These are phyloP conservation scores for Vaccinium macrocarpon DNA, from an alignment of 148 eudicot species.

Conservation along the genomic window DNA sequence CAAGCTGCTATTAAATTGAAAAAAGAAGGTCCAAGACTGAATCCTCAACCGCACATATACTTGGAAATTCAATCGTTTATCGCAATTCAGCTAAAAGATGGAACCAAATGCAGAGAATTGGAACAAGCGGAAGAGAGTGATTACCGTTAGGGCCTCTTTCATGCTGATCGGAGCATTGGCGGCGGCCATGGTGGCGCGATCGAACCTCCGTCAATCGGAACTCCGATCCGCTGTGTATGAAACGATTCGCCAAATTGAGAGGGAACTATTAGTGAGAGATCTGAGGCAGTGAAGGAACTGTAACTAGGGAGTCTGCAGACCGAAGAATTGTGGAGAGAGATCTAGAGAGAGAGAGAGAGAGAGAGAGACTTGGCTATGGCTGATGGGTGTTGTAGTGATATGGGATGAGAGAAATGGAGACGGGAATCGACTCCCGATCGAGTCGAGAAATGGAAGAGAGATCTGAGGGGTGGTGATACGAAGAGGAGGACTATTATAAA, in stretches of 20 bases:
- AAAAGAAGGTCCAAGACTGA: neutral
- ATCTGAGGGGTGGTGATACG: neutral
- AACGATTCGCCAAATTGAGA: conserved; percentile 11
- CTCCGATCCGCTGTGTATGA: conserved; percentile 18
- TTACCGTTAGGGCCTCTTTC: conserved; percentile 93
- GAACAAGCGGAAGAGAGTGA: neutral
- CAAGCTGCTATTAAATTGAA: neutral
- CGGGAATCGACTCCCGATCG: neutral
- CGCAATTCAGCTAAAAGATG: conserved; percentile 6
- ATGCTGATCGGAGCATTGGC: conserved; percentile 97
- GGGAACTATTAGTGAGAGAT: neutral
- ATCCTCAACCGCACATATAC: neutral
- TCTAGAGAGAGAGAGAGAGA: neutral
- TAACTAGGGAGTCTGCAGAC: neutral
- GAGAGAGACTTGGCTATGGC: neutral
- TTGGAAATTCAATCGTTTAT: neutral
- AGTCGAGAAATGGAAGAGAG: neutral
- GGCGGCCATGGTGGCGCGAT: conserved; percentile 82
- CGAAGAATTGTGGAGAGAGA: neutral
- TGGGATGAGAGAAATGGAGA: neutral
- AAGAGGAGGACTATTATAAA: neutral
- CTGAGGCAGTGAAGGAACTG: conserved; percentile 20
- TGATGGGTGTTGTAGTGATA: neutral
- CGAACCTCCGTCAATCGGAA: conserved; percentile 24
- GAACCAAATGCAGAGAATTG: neutral